These are phyloP conservation scores for Boletus pseudo-olivaceus DNA, from an alignment of 768 basidiomycete species.

Conservation along the genomic window DNA sequence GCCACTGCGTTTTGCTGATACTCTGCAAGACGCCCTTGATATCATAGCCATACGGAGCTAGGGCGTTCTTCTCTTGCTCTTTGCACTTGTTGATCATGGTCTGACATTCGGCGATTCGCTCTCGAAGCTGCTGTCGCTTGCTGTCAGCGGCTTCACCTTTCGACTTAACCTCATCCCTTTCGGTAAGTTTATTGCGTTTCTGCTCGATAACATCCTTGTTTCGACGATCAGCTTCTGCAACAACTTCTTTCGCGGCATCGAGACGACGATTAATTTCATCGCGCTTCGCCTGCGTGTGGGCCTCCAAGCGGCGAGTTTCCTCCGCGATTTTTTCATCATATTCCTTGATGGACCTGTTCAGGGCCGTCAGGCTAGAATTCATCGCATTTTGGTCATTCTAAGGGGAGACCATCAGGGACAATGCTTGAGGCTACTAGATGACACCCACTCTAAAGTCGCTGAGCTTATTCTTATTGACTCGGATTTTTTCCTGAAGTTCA, in stretches of 20 bases:
- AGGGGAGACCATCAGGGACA: slow-evolving; percentile 3
- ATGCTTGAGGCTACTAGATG: background rate
- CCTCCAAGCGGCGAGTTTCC: slow-evolving; percentile 52
- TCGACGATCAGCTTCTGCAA: slow-evolving; percentile 37
- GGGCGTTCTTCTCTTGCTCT: slow-evolving; percentile 52
- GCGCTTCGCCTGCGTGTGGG: slow-evolving; percentile 58
- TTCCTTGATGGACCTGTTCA: slow-evolving; percentile 33
- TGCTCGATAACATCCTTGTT: slow-evolving; percentile 30
- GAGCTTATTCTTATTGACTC: slow-evolving; percentile 43
- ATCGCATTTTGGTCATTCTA: slow-evolving; percentile 55
- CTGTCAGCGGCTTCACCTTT: slow-evolving; percentile 38
- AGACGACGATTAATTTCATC: slow-evolving; percentile 55
- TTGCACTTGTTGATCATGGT: slow-evolving; percentile 48
- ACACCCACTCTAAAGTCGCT: slow-evolving; percentile 42
- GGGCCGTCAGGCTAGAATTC: slow-evolving; percentile 36
- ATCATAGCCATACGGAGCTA: slow-evolving; percentile 59
- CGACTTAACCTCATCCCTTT: slow-evolving; percentile 30
- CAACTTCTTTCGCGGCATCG: slow-evolving; percentile 39
- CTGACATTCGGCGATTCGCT: slow-evolving; percentile 44
- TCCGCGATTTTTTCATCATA: slow-evolving; percentile 46
- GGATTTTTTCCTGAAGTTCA: slow-evolving; percentile 39
- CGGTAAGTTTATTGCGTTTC: slow-evolving; percentile 31
- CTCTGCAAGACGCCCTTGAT: slow-evolving; percentile 55
- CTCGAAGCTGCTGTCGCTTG: slow-evolving; percentile 32
- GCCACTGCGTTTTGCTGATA: slow-evolving; percentile 55